Percentiles rank a stretch among this genome's conserved stretches.
phyloP scores from a whole-genome alignment of 768 basidiomycete species.

The Paxillus rubicundulus region DNA sequence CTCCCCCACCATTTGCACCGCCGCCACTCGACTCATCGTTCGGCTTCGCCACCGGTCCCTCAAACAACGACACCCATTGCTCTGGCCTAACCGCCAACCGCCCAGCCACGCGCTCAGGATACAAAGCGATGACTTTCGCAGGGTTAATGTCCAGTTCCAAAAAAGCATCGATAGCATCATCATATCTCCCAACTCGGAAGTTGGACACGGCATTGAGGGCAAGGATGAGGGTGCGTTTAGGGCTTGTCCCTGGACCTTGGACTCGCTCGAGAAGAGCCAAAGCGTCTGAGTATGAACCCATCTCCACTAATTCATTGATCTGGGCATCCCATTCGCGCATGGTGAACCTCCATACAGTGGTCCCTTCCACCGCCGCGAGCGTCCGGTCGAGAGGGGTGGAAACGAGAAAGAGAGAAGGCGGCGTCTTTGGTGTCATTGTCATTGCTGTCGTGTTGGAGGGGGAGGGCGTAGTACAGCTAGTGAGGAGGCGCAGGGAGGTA shows the following conservation, averaged over 20 bases:
- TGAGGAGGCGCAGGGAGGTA: slow-evolving; percentile 60
- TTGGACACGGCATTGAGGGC: slow-evolving; percentile 77
- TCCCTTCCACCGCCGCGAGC: slow-evolving; percentile 65
- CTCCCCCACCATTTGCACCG: neutral
- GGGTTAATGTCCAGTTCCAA: slow-evolving; percentile 89
- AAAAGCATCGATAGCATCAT: slow-evolving; percentile 82
- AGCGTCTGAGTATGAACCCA: slow-evolving; percentile 72
- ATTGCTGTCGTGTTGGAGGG: slow-evolving; percentile 37
- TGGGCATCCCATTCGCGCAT: slow-evolving; percentile 79
- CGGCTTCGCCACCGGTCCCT: slow-evolving; percentile 51
- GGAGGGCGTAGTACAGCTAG: slow-evolving; percentile 39
- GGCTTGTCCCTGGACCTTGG: slow-evolving; percentile 8
- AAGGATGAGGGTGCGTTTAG: slow-evolving; percentile 55
- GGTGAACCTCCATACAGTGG: slow-evolving; percentile 69
- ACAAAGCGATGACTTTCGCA: slow-evolving; percentile 89
- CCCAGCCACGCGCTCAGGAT: slow-evolving; percentile 79
- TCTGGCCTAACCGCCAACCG: slow-evolving; percentile 66
- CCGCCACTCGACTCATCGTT: slow-evolving; percentile 7
- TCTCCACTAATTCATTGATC: slow-evolving; percentile 76
- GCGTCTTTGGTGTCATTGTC: neutral
- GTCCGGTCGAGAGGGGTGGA: slow-evolving; percentile 75
- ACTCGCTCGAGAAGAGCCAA: slow-evolving; percentile 66
- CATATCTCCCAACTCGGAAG: slow-evolving; percentile 67
- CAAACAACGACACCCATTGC: slow-evolving; percentile 80
- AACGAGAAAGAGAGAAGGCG: slow-evolving; percentile 54